Conservation (phyloP, 352 stramenopile genomes). For the Globisporangium spinosum region DNA sequence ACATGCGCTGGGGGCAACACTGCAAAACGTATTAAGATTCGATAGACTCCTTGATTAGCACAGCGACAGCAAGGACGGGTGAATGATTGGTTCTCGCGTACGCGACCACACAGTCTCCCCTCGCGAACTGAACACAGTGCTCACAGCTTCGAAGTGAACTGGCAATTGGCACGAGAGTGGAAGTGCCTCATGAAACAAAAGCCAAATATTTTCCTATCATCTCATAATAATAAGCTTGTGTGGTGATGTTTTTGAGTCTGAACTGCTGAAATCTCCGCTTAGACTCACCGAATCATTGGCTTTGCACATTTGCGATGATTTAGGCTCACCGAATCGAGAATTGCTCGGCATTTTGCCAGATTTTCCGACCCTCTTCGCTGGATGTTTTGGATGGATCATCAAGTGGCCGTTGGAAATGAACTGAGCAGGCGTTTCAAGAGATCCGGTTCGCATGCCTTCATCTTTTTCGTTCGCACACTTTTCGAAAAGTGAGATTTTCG, state of each 20-base stretch:
- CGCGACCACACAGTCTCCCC: not conserved
- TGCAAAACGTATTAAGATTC: not conserved
- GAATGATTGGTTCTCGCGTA: not conserved
- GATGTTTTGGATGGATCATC: not conserved
- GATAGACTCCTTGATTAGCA: not conserved
- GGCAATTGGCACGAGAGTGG: not conserved
- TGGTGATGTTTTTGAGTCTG: not conserved
- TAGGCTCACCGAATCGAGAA: not conserved
- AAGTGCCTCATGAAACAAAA: not conserved
- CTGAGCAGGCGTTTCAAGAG: not conserved
- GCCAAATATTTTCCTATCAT: too few relatives aligned
- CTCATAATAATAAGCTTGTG: too few relatives aligned
- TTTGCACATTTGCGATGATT: not conserved
- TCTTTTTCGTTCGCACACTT: not conserved
- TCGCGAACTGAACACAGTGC: not conserved
- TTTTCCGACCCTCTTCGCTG: not conserved
- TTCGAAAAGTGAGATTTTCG: not conserved
- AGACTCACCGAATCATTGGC: not conserved
- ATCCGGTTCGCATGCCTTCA: not conserved
- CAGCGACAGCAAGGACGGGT: not conserved
- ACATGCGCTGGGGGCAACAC: not conserved
- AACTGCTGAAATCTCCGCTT: not conserved
- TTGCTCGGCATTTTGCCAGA: not conserved
- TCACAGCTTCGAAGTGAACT: not conserved
- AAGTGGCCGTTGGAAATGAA: not conserved